Base-by-base conservation (phyloP, 352 stramenopile genomes). In the Globisporangium recalcitrans region DNA sequence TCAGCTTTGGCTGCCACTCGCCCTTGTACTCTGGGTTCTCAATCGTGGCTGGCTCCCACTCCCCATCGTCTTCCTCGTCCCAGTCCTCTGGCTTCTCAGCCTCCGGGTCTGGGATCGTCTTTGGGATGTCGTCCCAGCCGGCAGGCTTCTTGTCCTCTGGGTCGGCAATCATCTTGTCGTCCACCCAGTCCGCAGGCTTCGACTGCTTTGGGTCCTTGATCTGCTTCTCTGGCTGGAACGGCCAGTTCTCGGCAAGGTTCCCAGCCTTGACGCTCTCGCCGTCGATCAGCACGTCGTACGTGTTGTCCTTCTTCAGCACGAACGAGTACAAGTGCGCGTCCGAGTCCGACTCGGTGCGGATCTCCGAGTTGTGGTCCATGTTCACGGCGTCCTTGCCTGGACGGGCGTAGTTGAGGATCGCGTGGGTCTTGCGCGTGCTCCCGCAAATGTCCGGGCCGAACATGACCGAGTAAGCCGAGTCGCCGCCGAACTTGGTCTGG, bases 361-460 rank as follows among this genome's bases (percentile, higher is more conserved):
- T 88, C 64, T 98, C 81, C 58, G 72, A 65, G 70, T 88, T 82
- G 74, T 98, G 81, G 70, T 99, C 80, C 76, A 91, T 86, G 81
- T 93, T 93, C 34, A 80, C 91, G n/a, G 80, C 88, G 59, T 99
- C 97, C 57, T 88, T 82, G 56, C 98, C 98, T 7, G 98, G 87
- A 31, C 88, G 89, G 60, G 98, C 93, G 74, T 98, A 98, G 80
- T 98, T 97, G 47, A 99, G 89, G 82, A 99, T 99, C 42, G 97
- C 90, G 72, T 99, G 98, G 4, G 96, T 99, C 68, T 96, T 95
- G 64, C 97, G 97, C 72, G 87, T 98, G 70, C 74, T 90, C 62
- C 98, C 98, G 71, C 98, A 99, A 42, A 99, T 97, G 75, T 99
- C 98, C 3, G 98, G 98, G 62, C 98, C 98, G 77, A 99, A 99